Base-by-base conservation (phyloP, 148 eudicot species). In the Rhododendron williamsianum region DNA sequence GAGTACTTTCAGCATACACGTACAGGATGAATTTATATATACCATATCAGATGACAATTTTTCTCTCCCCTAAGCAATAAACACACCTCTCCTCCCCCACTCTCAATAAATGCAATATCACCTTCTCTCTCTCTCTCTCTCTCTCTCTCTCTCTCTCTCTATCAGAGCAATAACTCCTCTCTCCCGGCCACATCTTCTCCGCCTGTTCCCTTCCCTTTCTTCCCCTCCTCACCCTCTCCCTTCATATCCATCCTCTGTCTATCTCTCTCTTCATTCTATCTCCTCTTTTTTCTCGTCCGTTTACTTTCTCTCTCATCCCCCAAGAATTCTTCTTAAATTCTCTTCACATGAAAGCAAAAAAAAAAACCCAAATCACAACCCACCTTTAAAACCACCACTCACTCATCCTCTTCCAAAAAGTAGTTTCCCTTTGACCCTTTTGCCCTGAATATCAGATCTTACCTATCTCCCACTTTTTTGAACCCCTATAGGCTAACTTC, bases 301-400 rank as follows among this genome's bases (percentile, higher is more conserved):
- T 83, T 63, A 30, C 25, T 56, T 15, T 58, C 65, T 58, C 65
- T 58, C 54, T 79, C 41, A 51, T 74, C 41, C 80, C 81, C 27
- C 78, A 81, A 67, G 36, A 65, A 84, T 82, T 89, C 87, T 83
- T 65, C 93, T 83, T 90, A 81, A 90, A 89, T 90, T 92, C 92
- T 82, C 81, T 76, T 92, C 93, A 89, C 92, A 84, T 86, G 91
- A 85, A 67, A 67, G 33, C 3, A n/a, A 63, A 65, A 63, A 67
- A 25, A 83, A 85, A 30, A 51, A 49, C 77, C 51, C 72, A 54
- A 71, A 74, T 65, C 76, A 46, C 49, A 78, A 63, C 87, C 60
- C 58, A 38, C 11, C 81, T 23, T 74, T 33, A 60, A 80, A 43
- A 33, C 84, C 54, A 35, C 84, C 56, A 72, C 84, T 78, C 30